Percentiles rank a stretch among this genome's conserved stretches.
These are phyloP conservation scores for Sphaerosporella brunnea DNA, from an alignment of 495 filamentous ascomycete species.

Conservation along the genomic window DNA sequence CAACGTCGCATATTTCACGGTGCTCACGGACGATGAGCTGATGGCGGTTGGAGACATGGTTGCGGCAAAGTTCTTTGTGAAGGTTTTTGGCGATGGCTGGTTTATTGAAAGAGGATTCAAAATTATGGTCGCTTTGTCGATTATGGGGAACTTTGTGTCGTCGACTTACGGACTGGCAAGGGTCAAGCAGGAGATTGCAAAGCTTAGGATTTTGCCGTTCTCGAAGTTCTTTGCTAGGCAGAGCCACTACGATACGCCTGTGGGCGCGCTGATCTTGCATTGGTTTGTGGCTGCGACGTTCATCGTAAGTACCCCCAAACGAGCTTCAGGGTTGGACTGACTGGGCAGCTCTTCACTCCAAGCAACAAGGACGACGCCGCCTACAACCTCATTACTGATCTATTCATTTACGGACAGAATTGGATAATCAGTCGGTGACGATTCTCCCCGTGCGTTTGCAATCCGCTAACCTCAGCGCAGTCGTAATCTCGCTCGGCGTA, in stretches of 20 bases:
- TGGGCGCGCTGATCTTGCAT: slow-evolving; percentile 20
- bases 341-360: slow-evolving; percentile 6
- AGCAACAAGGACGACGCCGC: slow-evolving; percentile 15
- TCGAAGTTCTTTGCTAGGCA: slow-evolving; percentile 18
- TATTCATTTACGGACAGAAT: slow-evolving; percentile 21
- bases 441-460: not conserved
- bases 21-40: slow-evolving; percentile 7
- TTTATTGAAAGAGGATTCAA: slow-evolving; percentile 15
- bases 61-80: slow-evolving; percentile 17
- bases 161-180: slow-evolving; percentile 15
- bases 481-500: slow-evolving; percentile 11
- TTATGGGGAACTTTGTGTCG: slow-evolving; percentile 21
- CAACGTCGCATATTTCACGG: slow-evolving; percentile 15
- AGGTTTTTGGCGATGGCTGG: slow-evolving; percentile 14
- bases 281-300: slow-evolving; percentile 20
- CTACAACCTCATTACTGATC: slow-evolving; percentile 17
- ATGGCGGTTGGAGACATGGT: slow-evolving; percentile 8
- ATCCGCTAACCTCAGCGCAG: not conserved
- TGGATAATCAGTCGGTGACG: slow-evolving; percentile 19
- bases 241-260: slow-evolving; percentile 21
- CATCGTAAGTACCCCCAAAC: slow-evolving; percentile 13
- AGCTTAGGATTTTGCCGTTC: slow-evolving; percentile 21
- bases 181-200: slow-evolving; percentile 25
- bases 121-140: slow-evolving; percentile 19
- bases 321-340: too few species aligned